A percentile compares a stretch with the other conserved stretches of the same genome.
Conservation (phyloP, 2,329 filamentous ascomycete species). For the Apiospora malaysiana region DNA sequence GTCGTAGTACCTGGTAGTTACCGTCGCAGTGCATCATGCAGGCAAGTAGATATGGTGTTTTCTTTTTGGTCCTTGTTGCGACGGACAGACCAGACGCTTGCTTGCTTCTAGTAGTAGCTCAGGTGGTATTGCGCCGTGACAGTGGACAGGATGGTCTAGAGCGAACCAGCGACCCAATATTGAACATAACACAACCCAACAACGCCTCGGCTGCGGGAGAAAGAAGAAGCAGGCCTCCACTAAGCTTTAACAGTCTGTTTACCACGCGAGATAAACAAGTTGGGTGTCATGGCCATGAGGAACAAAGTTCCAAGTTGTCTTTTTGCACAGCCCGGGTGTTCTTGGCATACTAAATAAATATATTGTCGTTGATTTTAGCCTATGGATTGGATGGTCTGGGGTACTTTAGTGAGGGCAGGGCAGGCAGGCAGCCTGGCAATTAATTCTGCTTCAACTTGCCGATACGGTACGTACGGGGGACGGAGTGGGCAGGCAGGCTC, state of each 20-base stretch:
- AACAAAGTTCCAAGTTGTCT: neutral
- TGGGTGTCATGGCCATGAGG: neutral
- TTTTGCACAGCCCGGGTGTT: neutral
- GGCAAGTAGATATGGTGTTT: neutral
- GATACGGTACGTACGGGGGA: neutral
- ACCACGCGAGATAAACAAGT: neutral
- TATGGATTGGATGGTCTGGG: neutral
- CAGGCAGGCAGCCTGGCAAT: neutral
- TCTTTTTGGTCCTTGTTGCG: neutral
- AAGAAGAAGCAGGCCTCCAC: neutral
- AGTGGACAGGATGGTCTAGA: neutral
- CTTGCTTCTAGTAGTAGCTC: conserved; percentile 1
- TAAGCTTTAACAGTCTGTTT: neutral
- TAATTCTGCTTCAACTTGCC: neutral
- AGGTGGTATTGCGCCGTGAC: neutral
- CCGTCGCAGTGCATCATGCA: neutral
- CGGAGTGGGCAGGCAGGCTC: neutral
- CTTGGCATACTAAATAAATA: conserved; percentile 6
- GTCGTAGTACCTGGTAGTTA: neutral
- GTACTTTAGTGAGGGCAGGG: neutral
- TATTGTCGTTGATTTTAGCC: conserved; percentile 8
- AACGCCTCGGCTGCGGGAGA: neutral
- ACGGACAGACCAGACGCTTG: neutral
- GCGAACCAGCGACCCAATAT: neutral
- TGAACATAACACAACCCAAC: too few species aligned